A percentile compares a stretch with the other conserved stretches of the same genome.
These are phyloP conservation scores for Novymonas esmeraldas DNA, from an alignment of 208 protist species.

Conservation along the genomic window DNA sequence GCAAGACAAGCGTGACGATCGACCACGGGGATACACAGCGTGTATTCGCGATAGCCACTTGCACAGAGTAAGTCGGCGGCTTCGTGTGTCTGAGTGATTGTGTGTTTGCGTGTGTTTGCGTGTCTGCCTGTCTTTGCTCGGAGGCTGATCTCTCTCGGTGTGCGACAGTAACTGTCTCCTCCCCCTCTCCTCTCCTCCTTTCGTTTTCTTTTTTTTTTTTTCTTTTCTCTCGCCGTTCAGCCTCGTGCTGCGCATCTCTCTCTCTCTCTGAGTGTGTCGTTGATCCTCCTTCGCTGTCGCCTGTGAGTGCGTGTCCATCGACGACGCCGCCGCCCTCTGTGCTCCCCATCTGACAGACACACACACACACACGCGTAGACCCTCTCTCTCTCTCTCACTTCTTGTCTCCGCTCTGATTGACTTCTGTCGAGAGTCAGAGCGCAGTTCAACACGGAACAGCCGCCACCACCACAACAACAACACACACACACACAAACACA, in stretches of 20 bases:
- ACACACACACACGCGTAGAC: background rate
- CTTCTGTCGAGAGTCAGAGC: no score
- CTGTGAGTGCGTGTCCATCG: background rate
- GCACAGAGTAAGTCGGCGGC: no score
- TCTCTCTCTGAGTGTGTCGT: background rate
- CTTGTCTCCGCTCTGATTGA: background rate
- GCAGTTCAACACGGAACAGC: no score
- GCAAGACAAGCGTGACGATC: no score
- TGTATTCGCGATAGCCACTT: no score
- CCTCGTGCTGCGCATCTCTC: no score
- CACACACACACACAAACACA: background rate
- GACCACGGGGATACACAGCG: no score
- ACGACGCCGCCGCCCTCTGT: background rate
- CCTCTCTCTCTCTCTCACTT: slow-evolving; percentile 7
- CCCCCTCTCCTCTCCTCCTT: slow-evolving; percentile 2
- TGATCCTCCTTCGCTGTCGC: background rate
- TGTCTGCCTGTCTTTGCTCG: no score
- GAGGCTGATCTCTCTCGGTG: no score
- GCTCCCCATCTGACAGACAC: background rate
- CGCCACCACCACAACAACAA: no score
- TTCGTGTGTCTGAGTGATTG: background rate
- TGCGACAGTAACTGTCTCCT: background rate
- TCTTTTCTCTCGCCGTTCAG: background rate
- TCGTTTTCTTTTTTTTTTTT: slow-evolving; percentile 12
- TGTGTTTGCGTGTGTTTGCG: background rate